These are phyloP conservation scores for Penstemon eatonii DNA, from an alignment of 257 asterid genomes.

Conservation along the genomic window DNA sequence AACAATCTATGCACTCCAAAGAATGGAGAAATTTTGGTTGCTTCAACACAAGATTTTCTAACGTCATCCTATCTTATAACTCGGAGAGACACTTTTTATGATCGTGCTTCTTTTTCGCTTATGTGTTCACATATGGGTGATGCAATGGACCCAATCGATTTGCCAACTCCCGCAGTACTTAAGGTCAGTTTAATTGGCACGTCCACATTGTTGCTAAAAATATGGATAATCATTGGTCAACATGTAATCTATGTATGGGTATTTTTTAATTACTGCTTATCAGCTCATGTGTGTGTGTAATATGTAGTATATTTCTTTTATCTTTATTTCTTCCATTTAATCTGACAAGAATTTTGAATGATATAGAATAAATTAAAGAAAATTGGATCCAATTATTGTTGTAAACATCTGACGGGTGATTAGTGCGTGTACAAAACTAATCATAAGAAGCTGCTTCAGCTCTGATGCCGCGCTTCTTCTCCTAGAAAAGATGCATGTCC, in stretches of 20 bases:
- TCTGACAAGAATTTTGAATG: neutral
- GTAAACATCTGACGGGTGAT: neutral
- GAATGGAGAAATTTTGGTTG: slow-evolving; percentile 98
- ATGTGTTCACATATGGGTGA: slow-evolving; percentile 88
- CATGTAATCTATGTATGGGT: neutral
- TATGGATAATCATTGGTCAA: slow-evolving; percentile 10
- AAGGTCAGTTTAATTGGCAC: slow-evolving; percentile 54
- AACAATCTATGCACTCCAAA: slow-evolving; percentile 98
- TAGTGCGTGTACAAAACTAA: neutral
- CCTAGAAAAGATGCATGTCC: slow-evolving; percentile 4
- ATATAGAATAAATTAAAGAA: neutral
- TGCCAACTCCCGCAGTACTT: slow-evolving; percentile 84
- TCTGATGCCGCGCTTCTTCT: slow-evolving; percentile 7
- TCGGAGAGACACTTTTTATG: slow-evolving; percentile 93
- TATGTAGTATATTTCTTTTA: neutral
- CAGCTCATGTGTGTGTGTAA: neutral
- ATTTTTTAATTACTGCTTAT: neutral
- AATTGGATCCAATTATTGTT: neutral
- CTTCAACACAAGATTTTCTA: slow-evolving; percentile 95
- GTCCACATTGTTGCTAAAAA: slow-evolving; percentile 16
- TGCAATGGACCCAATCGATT: slow-evolving; percentile 82
- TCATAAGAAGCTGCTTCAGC: slow-evolving; percentile 11
- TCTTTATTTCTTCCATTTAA: slow-evolving; percentile 2
- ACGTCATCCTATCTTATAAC: slow-evolving; percentile 96
- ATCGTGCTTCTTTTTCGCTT: slow-evolving; percentile 87